A percentile compares a stretch with the other conserved stretches of the same genome.
phyloP scores from a whole-genome alignment of 805 yeast genomes.

The Yamadazyma olivae region DNA sequence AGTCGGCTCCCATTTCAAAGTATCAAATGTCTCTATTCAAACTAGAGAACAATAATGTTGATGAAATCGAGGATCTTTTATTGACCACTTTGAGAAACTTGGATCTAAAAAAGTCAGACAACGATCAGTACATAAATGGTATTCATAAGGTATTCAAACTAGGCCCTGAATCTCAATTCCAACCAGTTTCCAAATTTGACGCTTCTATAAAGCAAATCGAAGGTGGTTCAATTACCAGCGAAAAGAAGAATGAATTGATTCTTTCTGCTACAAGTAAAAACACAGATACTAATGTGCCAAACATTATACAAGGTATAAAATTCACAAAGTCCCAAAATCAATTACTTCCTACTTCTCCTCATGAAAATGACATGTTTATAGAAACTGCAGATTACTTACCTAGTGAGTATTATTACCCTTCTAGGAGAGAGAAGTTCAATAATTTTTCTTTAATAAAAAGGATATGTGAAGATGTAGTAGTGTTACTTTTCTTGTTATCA shows the following conservation, averaged over 20 bases:
- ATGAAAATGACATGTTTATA: constrained; percentile 5
- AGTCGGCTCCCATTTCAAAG: constrained; percentile 71
- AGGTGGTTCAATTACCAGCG: no score
- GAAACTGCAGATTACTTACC: constrained; percentile 4
- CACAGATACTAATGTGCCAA: constrained; percentile 16
- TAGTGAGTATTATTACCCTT: background rate
- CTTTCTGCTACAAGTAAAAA: background rate
- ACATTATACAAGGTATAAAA: constrained; percentile 35
- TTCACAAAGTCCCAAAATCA: constrained; percentile 19
- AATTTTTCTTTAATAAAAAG: constrained; percentile 22
- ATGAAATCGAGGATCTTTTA: constrained; percentile 8
- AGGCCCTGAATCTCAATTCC: constrained; percentile 28
- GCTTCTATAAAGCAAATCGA: constrained; percentile 5
- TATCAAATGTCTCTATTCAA: constrained; percentile 45
- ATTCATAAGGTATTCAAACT: constrained; percentile 32
- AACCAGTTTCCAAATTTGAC: constrained; percentile 31
- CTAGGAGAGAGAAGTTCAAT: background rate
- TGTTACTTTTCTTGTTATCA: constrained; percentile 35
- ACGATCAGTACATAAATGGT: constrained; percentile 25
- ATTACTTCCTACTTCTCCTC: constrained; percentile 7
- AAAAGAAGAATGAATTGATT: background rate
- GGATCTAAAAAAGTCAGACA: constrained; percentile 1
- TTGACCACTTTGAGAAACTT: constrained; percentile 2
- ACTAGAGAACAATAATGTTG: constrained; percentile 14
- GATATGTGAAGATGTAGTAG: constrained; percentile 49